These are phyloP conservation scores for Vitis amurensis DNA, from an alignment of 164 flowering plant genomes.

Conservation along the genomic window DNA sequence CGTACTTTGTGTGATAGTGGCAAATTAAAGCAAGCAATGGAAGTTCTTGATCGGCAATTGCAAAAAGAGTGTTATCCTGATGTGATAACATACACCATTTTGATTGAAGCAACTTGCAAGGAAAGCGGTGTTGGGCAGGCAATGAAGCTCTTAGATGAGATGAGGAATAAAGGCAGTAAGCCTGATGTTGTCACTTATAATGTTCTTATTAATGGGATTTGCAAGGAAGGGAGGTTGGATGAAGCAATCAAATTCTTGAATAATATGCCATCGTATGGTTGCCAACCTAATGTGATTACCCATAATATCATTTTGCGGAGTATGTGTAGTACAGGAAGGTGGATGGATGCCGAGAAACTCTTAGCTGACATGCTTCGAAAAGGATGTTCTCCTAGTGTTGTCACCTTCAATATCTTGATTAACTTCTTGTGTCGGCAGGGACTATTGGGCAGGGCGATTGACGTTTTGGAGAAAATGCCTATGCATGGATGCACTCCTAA, in stretches of 20 bases:
- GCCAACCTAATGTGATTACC: conserved; percentile 84
- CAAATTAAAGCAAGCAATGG: conserved; percentile 71
- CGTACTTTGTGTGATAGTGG: conserved; percentile 69
- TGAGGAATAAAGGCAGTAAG: conserved; percentile 79
- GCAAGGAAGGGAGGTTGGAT: conserved; percentile 81
- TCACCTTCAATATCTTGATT: conserved; percentile 84
- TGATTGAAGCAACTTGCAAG: conserved; percentile 88
- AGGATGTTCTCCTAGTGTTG: conserved; percentile 83
- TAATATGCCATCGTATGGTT: conserved; percentile 63
- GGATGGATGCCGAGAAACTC: conserved; percentile 87
- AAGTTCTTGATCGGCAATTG: conserved; percentile 60
- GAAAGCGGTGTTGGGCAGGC: conserved; percentile 82
- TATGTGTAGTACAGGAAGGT: conserved; percentile 82
- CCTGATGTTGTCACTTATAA: conserved; percentile 89
- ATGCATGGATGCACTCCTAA: conserved; percentile 80
- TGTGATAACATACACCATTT: conserved; percentile 79
- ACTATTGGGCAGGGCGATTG: conserved; percentile 72
- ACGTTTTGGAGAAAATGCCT: conserved; percentile 84
- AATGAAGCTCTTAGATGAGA: conserved; percentile 88
- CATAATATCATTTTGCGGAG: conserved; percentile 81
- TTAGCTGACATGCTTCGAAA: conserved; percentile 69
- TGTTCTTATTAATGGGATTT: conserved; percentile 84
- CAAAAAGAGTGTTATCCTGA: conserved; percentile 69
- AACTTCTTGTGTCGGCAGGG: conserved; percentile 79
- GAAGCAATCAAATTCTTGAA: conserved; percentile 77